These are phyloP conservation scores for Leccinum aurantiacum DNA, from an alignment of 768 basidiomycete species.

Conservation along the genomic window DNA sequence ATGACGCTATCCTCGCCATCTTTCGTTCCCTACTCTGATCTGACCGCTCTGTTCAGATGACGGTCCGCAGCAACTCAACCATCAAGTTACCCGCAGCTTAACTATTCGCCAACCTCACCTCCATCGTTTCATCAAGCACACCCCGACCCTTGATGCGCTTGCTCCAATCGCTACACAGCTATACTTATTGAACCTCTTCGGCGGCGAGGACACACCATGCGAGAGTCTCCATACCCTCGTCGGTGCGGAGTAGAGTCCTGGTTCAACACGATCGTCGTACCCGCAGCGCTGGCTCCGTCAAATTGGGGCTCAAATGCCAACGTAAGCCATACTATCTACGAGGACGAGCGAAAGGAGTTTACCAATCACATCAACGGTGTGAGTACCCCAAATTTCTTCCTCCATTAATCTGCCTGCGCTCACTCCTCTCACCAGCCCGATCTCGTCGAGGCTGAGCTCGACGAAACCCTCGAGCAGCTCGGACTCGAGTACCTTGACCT, in stretches of 20 bases:
- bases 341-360: constrained; percentile 93
- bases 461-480: constrained; percentile 72
- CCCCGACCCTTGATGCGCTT: constrained; percentile 76
- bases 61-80: no score
- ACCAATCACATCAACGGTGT: constrained; percentile 98
- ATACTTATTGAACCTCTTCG: constrained; percentile 90
- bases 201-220: constrained; percentile 87
- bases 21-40: no score
- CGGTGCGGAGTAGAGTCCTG: constrained; percentile 95
- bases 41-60: no score
- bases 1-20: no score
- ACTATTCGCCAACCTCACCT: constrained; percentile 61
- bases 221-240: constrained; percentile 95
- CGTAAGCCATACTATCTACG: constrained; percentile 95
- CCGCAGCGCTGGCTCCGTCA: constrained; percentile 69
- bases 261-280: constrained; percentile 96
- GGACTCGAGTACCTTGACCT: constrained; percentile 78
- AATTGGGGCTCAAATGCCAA: constrained; percentile 85
- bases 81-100: no score
- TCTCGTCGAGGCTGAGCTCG: constrained; percentile 69
- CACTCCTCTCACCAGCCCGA: constrained; percentile 60
- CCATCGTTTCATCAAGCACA: constrained; percentile 94
- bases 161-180: constrained; percentile 81
- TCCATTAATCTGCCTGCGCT: constrained; percentile 37
- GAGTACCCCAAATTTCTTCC: constrained; percentile 30